Conservation (phyloP, 2,329 filamentous ascomycete genomes). For the Aureobasidium namibiae region DNA sequence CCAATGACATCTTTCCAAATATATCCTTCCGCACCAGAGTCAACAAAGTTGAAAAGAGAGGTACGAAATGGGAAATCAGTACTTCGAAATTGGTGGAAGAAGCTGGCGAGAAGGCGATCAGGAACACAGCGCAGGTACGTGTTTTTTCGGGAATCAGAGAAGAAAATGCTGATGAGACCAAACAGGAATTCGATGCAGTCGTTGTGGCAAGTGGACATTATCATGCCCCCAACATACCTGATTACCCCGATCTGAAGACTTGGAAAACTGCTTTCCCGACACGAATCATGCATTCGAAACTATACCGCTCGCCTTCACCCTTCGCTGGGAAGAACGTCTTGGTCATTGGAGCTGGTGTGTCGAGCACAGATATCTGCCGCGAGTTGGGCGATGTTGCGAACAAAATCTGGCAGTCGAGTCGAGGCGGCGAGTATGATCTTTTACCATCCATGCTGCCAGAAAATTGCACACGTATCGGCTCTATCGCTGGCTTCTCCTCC, state of each 20-base stretch:
- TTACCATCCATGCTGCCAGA: constrained; percentile 46
- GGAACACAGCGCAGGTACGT: neutral
- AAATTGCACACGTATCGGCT: constrained; percentile 44
- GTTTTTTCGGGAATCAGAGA: no score
- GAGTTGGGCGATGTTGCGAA: constrained; percentile 40
- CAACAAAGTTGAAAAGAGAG: constrained; percentile 41
- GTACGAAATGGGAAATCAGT: constrained; percentile 43
- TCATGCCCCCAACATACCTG: constrained; percentile 42
- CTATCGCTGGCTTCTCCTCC: constrained; percentile 39
- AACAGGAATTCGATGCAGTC: constrained; percentile 40
- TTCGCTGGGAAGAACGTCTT: constrained; percentile 51
- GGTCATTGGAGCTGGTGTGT: constrained; percentile 48
- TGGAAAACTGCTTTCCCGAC: constrained; percentile 40
- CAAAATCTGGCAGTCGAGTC: constrained; percentile 47
- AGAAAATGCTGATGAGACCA: constrained; percentile 8
- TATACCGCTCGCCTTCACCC: constrained; percentile 37
- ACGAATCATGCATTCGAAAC: constrained; percentile 44
- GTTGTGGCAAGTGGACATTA: constrained; percentile 50
- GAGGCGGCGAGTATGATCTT: constrained; percentile 54
- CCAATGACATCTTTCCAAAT: constrained; percentile 41
- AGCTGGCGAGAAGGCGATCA: constrained; percentile 8
- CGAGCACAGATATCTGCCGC: constrained; percentile 46
- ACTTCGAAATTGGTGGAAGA: constrained; percentile 36
- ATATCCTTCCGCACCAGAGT: constrained; percentile 55
- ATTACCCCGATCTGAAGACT: constrained; percentile 39